Conservation (phyloP, 164 flowering plant genomes). For the Macadamia integrifolia region DNA sequence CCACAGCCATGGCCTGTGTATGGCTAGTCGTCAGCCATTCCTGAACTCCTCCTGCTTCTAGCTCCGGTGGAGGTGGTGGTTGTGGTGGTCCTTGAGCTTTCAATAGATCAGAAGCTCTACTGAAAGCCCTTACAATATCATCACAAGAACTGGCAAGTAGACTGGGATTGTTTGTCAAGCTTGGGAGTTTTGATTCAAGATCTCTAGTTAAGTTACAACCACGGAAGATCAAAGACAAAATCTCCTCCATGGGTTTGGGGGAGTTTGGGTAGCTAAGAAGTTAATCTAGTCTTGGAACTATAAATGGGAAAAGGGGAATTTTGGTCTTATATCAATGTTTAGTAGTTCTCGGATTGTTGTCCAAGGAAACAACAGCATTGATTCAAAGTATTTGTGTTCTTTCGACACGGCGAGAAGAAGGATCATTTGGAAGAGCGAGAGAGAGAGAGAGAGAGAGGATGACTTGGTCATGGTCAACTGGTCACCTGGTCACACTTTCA, state of each 20-base stretch:
- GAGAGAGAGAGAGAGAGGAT: not conserved
- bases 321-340: no score
- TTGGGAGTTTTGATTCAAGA: constrained; percentile 36
- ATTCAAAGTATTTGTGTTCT: not conserved
- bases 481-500: constrained; percentile 4
- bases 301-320: no score
- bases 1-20: constrained; percentile 3
- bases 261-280: no score
- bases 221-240: constrained; percentile 21
- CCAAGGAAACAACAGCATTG: not conserved
- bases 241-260: constrained; percentile 8
- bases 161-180: constrained; percentile 26
- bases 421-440: no score
- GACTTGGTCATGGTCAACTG: constrained; percentile 18
- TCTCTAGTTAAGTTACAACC: constrained; percentile 45
- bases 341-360: not conserved
- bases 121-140: constrained; percentile 31
- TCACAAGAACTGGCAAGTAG: constrained; percentile 24
- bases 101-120: constrained; percentile 22
- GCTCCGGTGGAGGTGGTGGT: not conserved
- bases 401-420: not conserved
- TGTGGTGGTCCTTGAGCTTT: not conserved
- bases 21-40: constrained; percentile 11
- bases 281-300: no score
- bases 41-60: not conserved